Evolutionary conservation across 768 basidiomycete species (phyloP), one percentile per base, ranked within the genome.

Genomic region (Cystofilobasidium bisporidii): DNA sequence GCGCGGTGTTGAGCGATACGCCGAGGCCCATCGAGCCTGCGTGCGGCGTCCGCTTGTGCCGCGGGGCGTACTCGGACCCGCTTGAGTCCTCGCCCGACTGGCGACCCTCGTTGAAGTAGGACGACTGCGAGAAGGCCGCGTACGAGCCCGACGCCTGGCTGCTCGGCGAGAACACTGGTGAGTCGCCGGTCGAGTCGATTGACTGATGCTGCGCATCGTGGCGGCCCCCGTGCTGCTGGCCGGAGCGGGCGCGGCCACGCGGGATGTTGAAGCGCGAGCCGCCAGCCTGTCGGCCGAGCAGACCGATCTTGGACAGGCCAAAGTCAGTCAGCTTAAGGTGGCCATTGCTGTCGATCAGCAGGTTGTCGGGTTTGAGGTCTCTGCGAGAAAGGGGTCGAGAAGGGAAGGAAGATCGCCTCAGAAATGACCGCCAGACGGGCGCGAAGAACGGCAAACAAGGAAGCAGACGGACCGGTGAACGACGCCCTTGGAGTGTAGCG

Each of bases 291-390:
- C 96, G 89, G 60, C 94, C 93, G 36, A 99, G 81, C n/a, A 99
- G 82, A 85, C 96, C 96, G 73, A 97, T 97, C 74, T 91, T 83
- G 70, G 92, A 96, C 20, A 99, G 80, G 64, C 96, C 96, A 75
- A 99, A 99, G 78, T 99, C 96, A 30, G 96, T 99, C 41, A 99
- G 83, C 78, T 98, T 98, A 73, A 99, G 81, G 77, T 99, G 96
- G 22, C 96, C 96, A 72, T 92, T 87, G 59, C 89, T 84, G 77
- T 99, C 94, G 73, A 99, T 98, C 45, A 99, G 87, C 47, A 99
- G 80, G 74, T 99, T 99, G 79, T 99, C 96, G 18, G 96, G 96
- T 76, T 98, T 98, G 69, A 98, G 78, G 75, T 98, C 96, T 79
- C 96, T 96, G 74, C 36, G 73, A 64, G n/a, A 66, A 14, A 5